These are phyloP conservation scores for Zizania palustris DNA, from an alignment of 202 grass and related monocot species.

Conservation along the genomic window DNA sequence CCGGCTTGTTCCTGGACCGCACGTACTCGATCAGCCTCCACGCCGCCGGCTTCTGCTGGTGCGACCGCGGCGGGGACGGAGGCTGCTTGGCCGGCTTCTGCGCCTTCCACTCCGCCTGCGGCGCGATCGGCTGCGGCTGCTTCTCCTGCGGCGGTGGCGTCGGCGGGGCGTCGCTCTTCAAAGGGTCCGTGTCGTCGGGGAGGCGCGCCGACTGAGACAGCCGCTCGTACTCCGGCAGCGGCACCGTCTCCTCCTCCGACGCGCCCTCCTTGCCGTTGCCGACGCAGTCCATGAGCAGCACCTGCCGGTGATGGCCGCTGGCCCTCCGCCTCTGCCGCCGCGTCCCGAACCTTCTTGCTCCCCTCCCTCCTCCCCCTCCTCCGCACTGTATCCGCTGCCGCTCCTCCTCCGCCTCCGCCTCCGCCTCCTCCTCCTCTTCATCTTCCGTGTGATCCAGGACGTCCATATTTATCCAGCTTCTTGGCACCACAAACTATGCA, in stretches of 20 bases:
- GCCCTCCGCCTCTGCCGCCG: constrained; percentile 38
- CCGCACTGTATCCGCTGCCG: background rate
- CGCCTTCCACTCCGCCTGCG: background rate
- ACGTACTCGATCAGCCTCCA: constrained; percentile 77
- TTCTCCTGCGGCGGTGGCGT: background rate
- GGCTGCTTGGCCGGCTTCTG: background rate
- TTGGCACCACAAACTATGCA: constrained; percentile 46
- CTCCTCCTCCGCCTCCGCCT: constrained; percentile 37
- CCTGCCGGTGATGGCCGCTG: constrained; percentile 29
- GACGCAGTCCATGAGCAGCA: constrained; percentile 63
- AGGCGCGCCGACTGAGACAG: constrained; percentile 63
- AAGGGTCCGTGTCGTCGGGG: constrained; percentile 35
- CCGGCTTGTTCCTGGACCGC: constrained; percentile 46
- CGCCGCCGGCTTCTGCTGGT: constrained; percentile 60
- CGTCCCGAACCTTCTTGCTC: constrained; percentile 33
- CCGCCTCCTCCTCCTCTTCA: constrained; percentile 36
- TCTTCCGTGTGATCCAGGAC: constrained; percentile 41
- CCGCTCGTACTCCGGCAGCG: constrained; percentile 71
- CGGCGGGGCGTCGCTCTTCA: background rate
- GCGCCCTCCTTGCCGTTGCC: constrained; percentile 25
- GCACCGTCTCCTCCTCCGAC: constrained; percentile 48
- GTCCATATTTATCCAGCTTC: constrained; percentile 45
- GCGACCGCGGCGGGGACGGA: background rate
- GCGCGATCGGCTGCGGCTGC: background rate
- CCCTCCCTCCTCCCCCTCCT: background rate